Percentiles rank a stretch among this genome's conserved stretches.
Conservation (phyloP, 192 early-diverging fungal genomes). For the Coemansia sp. region DNA sequence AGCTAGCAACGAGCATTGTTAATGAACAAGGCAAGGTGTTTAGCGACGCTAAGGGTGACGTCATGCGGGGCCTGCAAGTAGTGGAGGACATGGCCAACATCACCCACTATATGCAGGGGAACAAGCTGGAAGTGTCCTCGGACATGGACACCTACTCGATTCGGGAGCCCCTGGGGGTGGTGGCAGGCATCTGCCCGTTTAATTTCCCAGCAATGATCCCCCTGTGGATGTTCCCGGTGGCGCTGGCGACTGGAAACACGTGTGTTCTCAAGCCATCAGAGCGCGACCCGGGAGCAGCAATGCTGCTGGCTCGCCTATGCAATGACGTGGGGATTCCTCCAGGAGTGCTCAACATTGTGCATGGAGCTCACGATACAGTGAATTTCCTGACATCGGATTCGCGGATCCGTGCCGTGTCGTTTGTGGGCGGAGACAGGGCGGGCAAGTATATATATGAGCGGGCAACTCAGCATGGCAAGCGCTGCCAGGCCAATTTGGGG, state of each 20-base stretch:
- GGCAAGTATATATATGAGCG: constrained; percentile 88
- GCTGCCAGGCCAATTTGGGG: constrained; percentile 94
- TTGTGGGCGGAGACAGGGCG: constrained; percentile 88
- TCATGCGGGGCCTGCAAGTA: constrained; percentile 87
- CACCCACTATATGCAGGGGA: constrained; percentile 78
- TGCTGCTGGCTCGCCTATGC: constrained; percentile 85
- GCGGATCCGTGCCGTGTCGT: constrained; percentile 86
- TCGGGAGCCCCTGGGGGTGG: constrained; percentile 89
- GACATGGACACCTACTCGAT: constrained; percentile 97
- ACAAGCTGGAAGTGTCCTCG: constrained; percentile 73
- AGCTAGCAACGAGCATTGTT: constrained; percentile 77
- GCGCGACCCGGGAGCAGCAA: constrained; percentile 88
- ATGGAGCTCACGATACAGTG: constrained; percentile 82
- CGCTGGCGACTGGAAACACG: constrained; percentile 90
- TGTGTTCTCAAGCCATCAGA: constrained; percentile 91
- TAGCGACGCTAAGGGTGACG: constrained; percentile 87
- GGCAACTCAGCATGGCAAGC: constrained; percentile 85
- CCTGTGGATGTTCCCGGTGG: constrained; percentile 95
- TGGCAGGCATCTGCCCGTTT: constrained; percentile 92
- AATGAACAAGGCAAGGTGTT: constrained; percentile 93
- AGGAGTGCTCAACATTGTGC: constrained; percentile 91
- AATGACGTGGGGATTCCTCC: constrained; percentile 84
- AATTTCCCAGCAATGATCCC: constrained; percentile 97
- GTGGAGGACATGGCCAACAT: constrained; percentile 83
- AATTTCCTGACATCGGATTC: constrained; percentile 87